Evolutionary conservation across 2,329 filamentous ascomycete species (phyloP).

Genomic region (Ophiostoma triangulosporum): DNA sequence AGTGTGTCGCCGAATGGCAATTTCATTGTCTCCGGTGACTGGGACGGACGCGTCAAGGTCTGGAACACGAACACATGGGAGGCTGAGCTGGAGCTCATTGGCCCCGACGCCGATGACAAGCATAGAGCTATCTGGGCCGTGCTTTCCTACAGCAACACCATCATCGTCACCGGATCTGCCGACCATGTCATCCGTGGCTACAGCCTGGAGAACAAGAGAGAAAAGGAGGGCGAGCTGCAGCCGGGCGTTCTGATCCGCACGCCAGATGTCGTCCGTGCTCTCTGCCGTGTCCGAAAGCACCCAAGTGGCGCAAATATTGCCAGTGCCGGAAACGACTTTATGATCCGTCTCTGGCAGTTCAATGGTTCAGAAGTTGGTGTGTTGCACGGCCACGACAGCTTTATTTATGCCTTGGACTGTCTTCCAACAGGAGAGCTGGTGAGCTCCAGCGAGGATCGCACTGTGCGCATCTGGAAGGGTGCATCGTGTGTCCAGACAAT

Average conservation of each 20-base stretch:
- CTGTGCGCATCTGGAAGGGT: slow-evolving; percentile 76
- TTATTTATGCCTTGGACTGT: slow-evolving; percentile 74
- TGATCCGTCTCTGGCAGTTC: slow-evolving; percentile 77
- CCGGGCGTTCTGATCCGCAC: slow-evolving; percentile 45
- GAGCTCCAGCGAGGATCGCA: slow-evolving; percentile 89
- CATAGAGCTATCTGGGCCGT: slow-evolving; percentile 72
- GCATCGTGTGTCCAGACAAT: slow-evolving; percentile 84
- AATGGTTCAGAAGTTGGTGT: slow-evolving; percentile 63
- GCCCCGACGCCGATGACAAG: slow-evolving; percentile 26
- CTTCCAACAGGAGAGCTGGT: slow-evolving; percentile 77
- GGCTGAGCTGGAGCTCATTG: slow-evolving; percentile 53
- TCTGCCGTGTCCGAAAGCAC: slow-evolving; percentile 66
- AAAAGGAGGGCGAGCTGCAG: slow-evolving; percentile 39
- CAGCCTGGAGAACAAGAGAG: slow-evolving; percentile 39
- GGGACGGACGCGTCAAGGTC: slow-evolving; percentile 78
- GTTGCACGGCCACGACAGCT: slow-evolving; percentile 81
- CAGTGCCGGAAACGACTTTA: slow-evolving; percentile 83
- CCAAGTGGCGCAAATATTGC: slow-evolving; percentile 82
- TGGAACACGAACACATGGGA: slow-evolving; percentile 87
- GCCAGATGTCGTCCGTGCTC: slow-evolving; percentile 73
- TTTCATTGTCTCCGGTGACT: slow-evolving; percentile 80
- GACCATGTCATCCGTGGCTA: slow-evolving; percentile 84
- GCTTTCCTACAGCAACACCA: slow-evolving; percentile 64
- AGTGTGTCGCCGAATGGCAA: slow-evolving; percentile 60
- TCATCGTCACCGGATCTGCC: slow-evolving; percentile 80